These are phyloP conservation scores for Rhizopus arrhizus DNA, from an alignment of 371 early-diverging fungal species.

Conservation along the genomic window DNA sequence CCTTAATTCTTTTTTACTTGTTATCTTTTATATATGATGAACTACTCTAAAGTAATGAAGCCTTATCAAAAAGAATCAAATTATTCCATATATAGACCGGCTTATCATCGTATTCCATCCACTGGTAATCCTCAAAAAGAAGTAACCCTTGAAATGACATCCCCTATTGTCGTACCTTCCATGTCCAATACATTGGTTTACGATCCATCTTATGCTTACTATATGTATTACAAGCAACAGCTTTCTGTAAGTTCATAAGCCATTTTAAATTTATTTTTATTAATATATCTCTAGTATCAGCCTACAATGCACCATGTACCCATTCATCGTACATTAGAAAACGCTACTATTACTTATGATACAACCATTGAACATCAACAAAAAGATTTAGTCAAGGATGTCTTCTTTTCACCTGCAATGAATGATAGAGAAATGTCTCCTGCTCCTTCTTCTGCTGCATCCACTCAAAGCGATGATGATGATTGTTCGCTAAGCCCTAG, in stretches of 20 bases:
- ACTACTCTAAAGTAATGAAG: slow-evolving; percentile 28
- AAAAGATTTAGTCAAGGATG: slow-evolving; percentile 50
- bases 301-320: slow-evolving; percentile 23
- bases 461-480: slow-evolving; percentile 32
- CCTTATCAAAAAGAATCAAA: slow-evolving; percentile 25
- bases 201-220: slow-evolving; percentile 6
- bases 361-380: slow-evolving; percentile 30
- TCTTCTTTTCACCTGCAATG: slow-evolving; percentile 52
- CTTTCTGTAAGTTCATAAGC: slow-evolving; percentile 1
- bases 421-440: slow-evolving; percentile 30
- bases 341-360: slow-evolving; percentile 53
- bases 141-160: slow-evolving; percentile 17
- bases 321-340: slow-evolving; percentile 55
- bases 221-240: slow-evolving; percentile 7
- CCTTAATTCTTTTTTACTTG: background rate
- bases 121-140: slow-evolving; percentile 18
- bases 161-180: slow-evolving; percentile 36
- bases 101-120: slow-evolving; percentile 32
- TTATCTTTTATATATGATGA: slow-evolving; percentile 18
- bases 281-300: slow-evolving; percentile 6
- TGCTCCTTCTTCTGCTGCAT: slow-evolving; percentile 9
- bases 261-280: background rate
- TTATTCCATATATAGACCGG: slow-evolving; percentile 32
- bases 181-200: slow-evolving; percentile 17
- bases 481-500: slow-evolving; percentile 14